Base-by-base conservation (phyloP, 352 stramenopile species). In the Phytophthora chlamydospora region DNA sequence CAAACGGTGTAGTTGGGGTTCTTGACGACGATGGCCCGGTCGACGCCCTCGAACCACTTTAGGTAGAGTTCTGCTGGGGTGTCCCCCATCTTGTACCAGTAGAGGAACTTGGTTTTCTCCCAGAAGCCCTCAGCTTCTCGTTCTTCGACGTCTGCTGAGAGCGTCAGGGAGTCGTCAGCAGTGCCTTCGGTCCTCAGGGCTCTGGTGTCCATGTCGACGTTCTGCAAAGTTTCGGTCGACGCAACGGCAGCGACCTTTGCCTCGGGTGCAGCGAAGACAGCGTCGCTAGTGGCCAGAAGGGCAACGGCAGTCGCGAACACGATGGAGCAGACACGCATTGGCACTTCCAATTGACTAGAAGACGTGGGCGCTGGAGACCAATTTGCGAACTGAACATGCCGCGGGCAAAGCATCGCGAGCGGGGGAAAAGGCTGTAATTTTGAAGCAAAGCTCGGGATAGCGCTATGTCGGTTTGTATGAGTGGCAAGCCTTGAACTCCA, bases 391-490 rank as follows among this genome's bases (percentile, higher is more conserved):
- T 64, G 56, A 61, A 21, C 21, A 24, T 6, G 24, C 24, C 24
- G 6, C 24, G 24, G 3, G 24, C 24, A 27, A 39, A n/a, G 17
- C 9, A 55, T 33, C n/a, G 42, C 31, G 45, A 44, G 46, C 3
- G 27, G 52, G 39, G 24, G 41, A 41, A 8, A 36, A 40, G 24
- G 9, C 10, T 21, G n/a, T 32, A 16, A 17, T 46, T 46, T n/a
- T 5, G n/a, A 10, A 47, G 55, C 55, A 62, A 62, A 62, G 55
- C 55, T 19, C 43, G 12, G 56, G 43, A 62, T 62, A 43, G n/a
- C 12, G 49, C 24, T 4, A 27, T 27, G 24, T 27, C 24, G 21
- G 21, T 24, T 24, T 24, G 21, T 27, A 27, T 27, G 24, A 27
- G 24, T 27, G 24, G n/a, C n/a, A n/a, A n/a, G n/a, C n/a, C n/a